Base-by-base conservation (phyloP, 345 rosid genomes). In the Xanthoceras sorbifolium region DNA sequence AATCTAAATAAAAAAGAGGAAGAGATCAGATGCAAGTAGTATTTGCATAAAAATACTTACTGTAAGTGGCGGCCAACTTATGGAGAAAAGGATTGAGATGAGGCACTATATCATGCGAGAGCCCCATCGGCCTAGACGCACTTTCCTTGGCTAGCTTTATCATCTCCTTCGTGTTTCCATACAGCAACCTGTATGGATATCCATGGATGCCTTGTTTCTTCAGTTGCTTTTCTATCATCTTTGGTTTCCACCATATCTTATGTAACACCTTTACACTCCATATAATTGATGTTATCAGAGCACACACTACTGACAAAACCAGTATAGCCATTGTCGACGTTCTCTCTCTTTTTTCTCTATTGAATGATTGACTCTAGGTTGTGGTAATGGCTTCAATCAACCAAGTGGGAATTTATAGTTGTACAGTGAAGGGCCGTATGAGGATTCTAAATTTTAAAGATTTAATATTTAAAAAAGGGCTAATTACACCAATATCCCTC, bases 1-100 rank as follows among this genome's bases (percentile, higher is more conserved):
- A n/a, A n/a, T n/a, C n/a, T n/a, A n/a, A n/a, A n/a, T n/a, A n/a
- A n/a, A n/a, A n/a, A n/a, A n/a, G n/a, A n/a, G n/a, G n/a, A n/a
- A n/a, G n/a, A n/a, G n/a, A n/a, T n/a, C n/a, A n/a, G n/a, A n/a
- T n/a, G n/a, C n/a, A n/a, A n/a, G n/a, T n/a, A n/a, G n/a, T n/a
- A n/a, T n/a, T n/a, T n/a, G n/a, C n/a, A n/a, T n/a, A n/a, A n/a
- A 29, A 23, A 57, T 17, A n/a, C 79, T 67, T 78, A 78, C 79
- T 74, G 62, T 64, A 71, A 5, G 50, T 64, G 0, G 48, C 22
- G 60, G 42, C 32, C 17, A 77, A 78, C 12, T 57, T 3, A 7
- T 74, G 82, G 67, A 82, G 79, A 15, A 82, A 74, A 71, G 79
- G 81, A 59, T 82, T 77, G 54, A 82, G 1, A 4, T 55, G 79